Percentiles rank a stretch among this genome's conserved stretches.
phyloP scores from a whole-genome alignment of 768 basidiomycete genomes.

The Hypholoma sublateritium region DNA sequence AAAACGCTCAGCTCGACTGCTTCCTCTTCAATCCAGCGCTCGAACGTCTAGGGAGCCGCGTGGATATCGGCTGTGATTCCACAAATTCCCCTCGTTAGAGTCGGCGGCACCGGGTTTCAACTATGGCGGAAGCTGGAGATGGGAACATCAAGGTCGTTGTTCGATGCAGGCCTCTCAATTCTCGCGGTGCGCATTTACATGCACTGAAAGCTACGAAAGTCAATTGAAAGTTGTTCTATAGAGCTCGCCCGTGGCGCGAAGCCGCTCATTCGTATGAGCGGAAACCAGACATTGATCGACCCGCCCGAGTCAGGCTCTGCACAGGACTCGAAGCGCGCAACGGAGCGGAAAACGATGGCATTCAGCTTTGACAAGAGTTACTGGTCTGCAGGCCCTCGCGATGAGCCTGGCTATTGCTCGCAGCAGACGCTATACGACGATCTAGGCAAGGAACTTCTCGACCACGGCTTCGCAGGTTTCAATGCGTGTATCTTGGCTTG shows the following conservation, averaged over 20 bases:
- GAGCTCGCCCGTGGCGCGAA: slow-evolving; percentile 94
- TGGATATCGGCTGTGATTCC: slow-evolving; percentile 11
- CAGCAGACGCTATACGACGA: slow-evolving; percentile 96
- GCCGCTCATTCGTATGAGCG: slow-evolving; percentile 91
- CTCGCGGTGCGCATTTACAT: slow-evolving; percentile 69
- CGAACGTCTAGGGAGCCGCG: slow-evolving; percentile 4
- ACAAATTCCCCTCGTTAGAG: slow-evolving; percentile 1
- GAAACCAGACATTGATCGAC: slow-evolving; percentile 89
- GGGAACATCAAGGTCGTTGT: slow-evolving; percentile 92
- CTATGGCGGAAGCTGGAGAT: slow-evolving; percentile 77
- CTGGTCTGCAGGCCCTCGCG: slow-evolving; percentile 90
- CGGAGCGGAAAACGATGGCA: slow-evolving; percentile 84
- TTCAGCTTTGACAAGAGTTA: slow-evolving; percentile 99
- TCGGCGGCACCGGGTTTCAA: slow-evolving; percentile 4
- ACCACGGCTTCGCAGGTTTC: slow-evolving; percentile 95
- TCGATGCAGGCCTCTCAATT: slow-evolving; percentile 95
- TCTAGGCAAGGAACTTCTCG: slow-evolving; percentile 89
- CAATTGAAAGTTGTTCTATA: slow-evolving; percentile 26
- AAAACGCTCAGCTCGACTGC: neutral
- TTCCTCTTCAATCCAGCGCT: neutral
- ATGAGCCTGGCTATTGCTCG: slow-evolving; percentile 89
- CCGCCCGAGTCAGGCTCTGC: slow-evolving; percentile 78
- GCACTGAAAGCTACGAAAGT: neutral
- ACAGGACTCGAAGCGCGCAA: slow-evolving; percentile 76
- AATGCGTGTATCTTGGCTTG: slow-evolving; percentile 99